phyloP scores from a whole-genome alignment of 2,329 filamentous ascomycete species.

The Arthrobotrys sinensis region DNA sequence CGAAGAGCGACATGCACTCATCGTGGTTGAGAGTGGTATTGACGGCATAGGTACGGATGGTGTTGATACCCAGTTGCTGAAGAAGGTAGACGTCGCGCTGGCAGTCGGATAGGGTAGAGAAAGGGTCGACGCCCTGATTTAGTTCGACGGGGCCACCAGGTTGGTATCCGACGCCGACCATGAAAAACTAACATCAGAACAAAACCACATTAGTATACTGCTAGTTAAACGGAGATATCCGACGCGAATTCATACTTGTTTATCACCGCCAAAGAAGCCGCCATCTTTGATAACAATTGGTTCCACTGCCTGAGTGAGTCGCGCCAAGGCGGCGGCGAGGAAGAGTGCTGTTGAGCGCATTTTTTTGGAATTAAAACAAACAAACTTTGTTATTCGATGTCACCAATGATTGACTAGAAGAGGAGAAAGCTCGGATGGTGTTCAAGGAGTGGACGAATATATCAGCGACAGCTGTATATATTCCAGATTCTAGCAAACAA shows the following conservation, averaged over 20 bases:
- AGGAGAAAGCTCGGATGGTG: not conserved
- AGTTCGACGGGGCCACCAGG: constrained; percentile 75
- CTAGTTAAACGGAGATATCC: not conserved
- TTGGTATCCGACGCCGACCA: constrained; percentile 79
- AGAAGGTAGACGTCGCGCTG: constrained; percentile 65
- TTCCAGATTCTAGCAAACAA: constrained; percentile 30
- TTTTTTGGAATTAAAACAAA: constrained; percentile 8
- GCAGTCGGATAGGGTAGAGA: constrained; percentile 62
- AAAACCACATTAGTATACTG: constrained; percentile 14
- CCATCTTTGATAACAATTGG: constrained; percentile 57
- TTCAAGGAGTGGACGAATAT: constrained; percentile 57
- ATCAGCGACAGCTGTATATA: constrained; percentile 55
- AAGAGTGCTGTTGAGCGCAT: constrained; percentile 54
- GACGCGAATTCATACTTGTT: constrained; percentile 33
- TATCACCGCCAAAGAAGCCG: constrained; percentile 45
- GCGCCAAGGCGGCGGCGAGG: constrained; percentile 48
- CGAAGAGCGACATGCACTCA: constrained; percentile 64
- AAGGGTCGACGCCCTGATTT: constrained; percentile 63
- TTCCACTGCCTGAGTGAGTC: constrained; percentile 57
- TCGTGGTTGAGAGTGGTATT: constrained; percentile 64
- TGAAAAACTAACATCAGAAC: constrained; percentile 70
- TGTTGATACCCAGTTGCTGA: constrained; percentile 68
- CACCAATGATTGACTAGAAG: constrained; percentile 38
- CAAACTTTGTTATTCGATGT: constrained; percentile 29
- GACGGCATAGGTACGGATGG: constrained; percentile 70